Evolutionary conservation across 352 stramenopile genomes (phyloP), one percentile per base, ranked within the genome.

Genomic region (Phytophthora foliorum): DNA sequence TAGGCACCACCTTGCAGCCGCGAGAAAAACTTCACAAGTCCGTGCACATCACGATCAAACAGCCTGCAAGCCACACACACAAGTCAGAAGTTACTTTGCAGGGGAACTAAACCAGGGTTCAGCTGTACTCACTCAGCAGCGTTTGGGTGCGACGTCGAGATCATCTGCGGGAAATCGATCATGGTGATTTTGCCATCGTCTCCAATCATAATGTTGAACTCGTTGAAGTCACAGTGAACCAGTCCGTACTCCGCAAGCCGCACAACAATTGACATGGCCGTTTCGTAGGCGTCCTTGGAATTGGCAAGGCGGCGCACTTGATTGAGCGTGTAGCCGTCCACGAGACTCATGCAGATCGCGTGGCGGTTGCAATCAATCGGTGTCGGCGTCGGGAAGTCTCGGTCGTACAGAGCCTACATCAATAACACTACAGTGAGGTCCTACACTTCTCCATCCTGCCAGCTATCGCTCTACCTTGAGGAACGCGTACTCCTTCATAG

Each of bases 161-260:
- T 98, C 98, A 99, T 99, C 86, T 99, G 98, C 13, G 98, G 98
- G 78, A 99, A 99, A 91, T 99, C 98, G 81, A 99, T 99, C 76
- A 99, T 97, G 16, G 98, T 99, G 17, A 99, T 92, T 75, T 97
- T 90, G 54, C 91, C 83, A 38, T 80, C 73, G 48, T 96, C 84
- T 78, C 98, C 92, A 24, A 99, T 95, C 92, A 99, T 98, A 51
- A 99, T 90, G 81, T 99, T 99, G 82, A 99, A 99, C 83, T 99
- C 98, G 87, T 99, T 99, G 73, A 99, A 99, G 80, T 99, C 98
- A 74, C 98, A 99, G 84, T 99, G 98, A 16, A 99, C 96, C 25
- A 99, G 86, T 19, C 98, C 98, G 78, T 98, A 98, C 61, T 97
- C 80, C 10, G 97, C 98, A 42, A 99, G 81, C n/a, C 94, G 88